Base-by-base conservation (phyloP, 148 eudicot genomes). In the Arctostaphylos glauca region DNA sequence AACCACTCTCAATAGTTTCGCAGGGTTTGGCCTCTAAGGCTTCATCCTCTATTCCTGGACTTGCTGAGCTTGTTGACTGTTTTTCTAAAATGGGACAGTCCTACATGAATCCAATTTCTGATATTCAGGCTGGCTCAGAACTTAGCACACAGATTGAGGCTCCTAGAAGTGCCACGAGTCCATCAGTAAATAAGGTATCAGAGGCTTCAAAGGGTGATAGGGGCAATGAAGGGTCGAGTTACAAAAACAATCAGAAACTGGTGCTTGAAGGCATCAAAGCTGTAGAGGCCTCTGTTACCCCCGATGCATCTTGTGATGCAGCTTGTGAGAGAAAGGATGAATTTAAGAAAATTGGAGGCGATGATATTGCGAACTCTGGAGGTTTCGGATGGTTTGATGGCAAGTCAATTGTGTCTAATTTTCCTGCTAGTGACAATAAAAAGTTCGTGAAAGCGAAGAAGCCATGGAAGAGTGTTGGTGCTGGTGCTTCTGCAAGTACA, bases 11-110 rank as follows among this genome's bases (percentile, higher is more conserved):
- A 67, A 94, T 87, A 80, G 80, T 91, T 23, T 87, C 90, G 1
- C 49, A 43, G 74, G 94, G 91, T 23, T 68, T 92, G 82, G 89
- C 92, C 1, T 68, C 90, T 48, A 89, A 88, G 80, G 89, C 92
- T 75, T 79, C 84, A 43, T 60, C 88, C 58, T 74, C 91, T 81
- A 77, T 91, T 59, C 92, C 96, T 15, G 76, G 80, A 12, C 78
- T 91, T 79, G 83, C 90, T 83, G 92, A 90, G 50, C 81, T 94
- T 48, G 56, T 86, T 84, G 88, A 90, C 2, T 44, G 52, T 38
- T 52, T 93, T 23, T 81, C 88, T 3, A 91, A 89, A 80, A 47
- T 87, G 70, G 84, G 88, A 5, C 87, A 86, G 74, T 41, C 88
- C 55, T 84, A 77, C 84, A 52, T 88, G 81, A 87, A 83, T 82